Base-by-base conservation (phyloP, 345 rosid species). In the Linum trigynum region DNA sequence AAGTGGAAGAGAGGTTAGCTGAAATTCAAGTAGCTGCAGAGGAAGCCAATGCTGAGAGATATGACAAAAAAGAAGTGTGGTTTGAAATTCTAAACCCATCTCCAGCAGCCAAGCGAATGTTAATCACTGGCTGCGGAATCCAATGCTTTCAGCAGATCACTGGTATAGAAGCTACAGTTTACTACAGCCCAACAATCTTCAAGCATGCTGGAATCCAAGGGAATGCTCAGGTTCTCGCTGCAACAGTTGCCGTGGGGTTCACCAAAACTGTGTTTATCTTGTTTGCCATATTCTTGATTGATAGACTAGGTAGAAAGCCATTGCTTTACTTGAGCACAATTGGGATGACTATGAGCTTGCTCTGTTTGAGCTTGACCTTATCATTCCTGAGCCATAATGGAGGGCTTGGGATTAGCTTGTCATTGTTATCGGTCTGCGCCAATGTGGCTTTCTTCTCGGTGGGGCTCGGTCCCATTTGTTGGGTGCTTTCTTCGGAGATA, bases 101-200 rank as follows among this genome's bases (percentile, higher is more conserved):
- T 35, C 72, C 67, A 2, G 55, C 84, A 1, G 41, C 81, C 65
- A 75, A 76, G 17, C 58, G 81, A 51, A 80, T 80, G 10, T 75
- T 87, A 7, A 59, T 80, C 2, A 71, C 83, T 0, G 85, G 90
- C 35, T 68, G 76, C 7, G 90, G 88, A 7, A 61, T 83, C 7
- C 81, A 87, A 68, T 84, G 85, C 80, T 87, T 84, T 68, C 80
- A 77, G 90, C 90, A 87, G 67, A 87, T 85, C 39, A 82, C 92
- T 23, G 89, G 89, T 0, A 72, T 82, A 11, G 85, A 86, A 55
- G 86, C 87, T 0, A 82, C 77, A 36, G 73, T 86, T 4, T 81
- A 82, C 67, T 84, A 84, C 81, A 77, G 82, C 67, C 89, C 87
- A 0, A 69, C 77, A 65, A 81, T 84, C 40, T 83, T 86, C 70